Conservation (phyloP, 208 protist genomes). For the Trypanosoma lewisi region DNA sequence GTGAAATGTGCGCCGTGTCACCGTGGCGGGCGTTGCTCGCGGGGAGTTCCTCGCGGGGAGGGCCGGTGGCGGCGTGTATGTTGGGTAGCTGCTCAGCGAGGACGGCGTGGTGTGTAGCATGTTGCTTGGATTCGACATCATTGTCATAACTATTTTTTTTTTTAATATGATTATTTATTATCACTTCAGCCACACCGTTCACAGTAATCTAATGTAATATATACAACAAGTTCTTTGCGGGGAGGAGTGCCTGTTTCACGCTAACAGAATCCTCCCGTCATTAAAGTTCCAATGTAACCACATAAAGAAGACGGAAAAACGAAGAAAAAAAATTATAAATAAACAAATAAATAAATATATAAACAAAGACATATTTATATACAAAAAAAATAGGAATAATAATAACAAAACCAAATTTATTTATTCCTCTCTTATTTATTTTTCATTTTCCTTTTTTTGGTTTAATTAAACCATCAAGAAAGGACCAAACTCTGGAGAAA, state of each 20-base stretch:
- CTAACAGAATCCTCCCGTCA: too few species aligned
- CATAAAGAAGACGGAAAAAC: constrained; percentile 8
- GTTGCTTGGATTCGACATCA: not conserved
- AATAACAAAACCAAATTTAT: too few species aligned
- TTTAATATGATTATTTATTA: too few species aligned
- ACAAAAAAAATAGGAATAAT: too few species aligned
- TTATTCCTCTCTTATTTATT: constrained; percentile 1
- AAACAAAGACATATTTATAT: constrained; percentile 11
- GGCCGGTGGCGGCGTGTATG: constrained; percentile 4
- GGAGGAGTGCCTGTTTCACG: too few species aligned
- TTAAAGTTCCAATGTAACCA: not conserved
- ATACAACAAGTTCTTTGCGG: too few species aligned
- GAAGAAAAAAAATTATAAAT: constrained; percentile 6
- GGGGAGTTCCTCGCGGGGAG: not conserved
- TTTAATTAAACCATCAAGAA: too few species aligned
- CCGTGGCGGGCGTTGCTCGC: not conserved
- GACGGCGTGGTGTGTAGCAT: not conserved
- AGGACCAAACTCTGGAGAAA: too few species aligned
- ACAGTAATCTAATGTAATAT: too few species aligned
- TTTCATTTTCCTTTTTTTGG: constrained; percentile 10
- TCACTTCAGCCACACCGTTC: too few species aligned
- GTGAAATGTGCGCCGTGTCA: constrained; percentile 3
- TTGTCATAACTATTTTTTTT: not conserved
- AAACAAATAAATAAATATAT: constrained; percentile 1
- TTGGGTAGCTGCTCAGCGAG: constrained; percentile 9